Evolutionary conservation across 352 stramenopile species (phyloP), one percentile per base, ranked within the genome.

Genomic region (Phytophthora pisi): DNA sequence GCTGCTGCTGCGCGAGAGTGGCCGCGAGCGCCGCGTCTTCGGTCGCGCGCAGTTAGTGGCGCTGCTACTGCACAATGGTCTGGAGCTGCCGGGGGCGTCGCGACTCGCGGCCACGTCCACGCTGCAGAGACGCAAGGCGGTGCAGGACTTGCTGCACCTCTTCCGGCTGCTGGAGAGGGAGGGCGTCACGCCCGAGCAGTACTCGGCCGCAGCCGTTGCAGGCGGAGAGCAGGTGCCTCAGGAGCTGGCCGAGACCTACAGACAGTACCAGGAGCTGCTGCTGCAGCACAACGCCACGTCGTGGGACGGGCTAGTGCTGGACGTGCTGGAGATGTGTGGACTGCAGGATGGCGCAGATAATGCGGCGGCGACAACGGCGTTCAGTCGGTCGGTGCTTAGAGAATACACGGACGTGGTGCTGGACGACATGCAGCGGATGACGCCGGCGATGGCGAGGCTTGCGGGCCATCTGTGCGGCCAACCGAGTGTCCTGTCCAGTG

Each of bases 81-180:
- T 78, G 10, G 72, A 74, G 28, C 43, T 89, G 18, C 73, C 82
- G 20, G 57, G 59, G n/a, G 65, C 84, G 20, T 57, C 64, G 15
- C 62, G 62, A 31, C 64, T 91, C 8, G 64, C 84, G 36, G 42
- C 63, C 20, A 76, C 74, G 64, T 88, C 82, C 36, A 68, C 75
- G 23, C 77, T 89, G 57, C 79, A 89, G 38, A 58, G 79, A 64
- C 84, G 81, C 23, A 84, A 82, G 53, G 72, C 64, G 5, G 67
- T 88, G 9, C 66, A 72, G 23, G 85, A 96, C 61, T 68, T 91
- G 31, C 57, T 95, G 51, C 79, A 84, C 28, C 79, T 90, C 67
- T 93, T 96, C 61, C 75, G 77, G 51, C 56, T 89, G 51, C 76
- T 96, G 20, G 85, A 95, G 61, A 56, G 61, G 15, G 72, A 94